Evolutionary conservation across 257 asterid species (phyloP), one percentile per base, ranked within the genome.

Genomic region (Solanum peruvianum): DNA sequence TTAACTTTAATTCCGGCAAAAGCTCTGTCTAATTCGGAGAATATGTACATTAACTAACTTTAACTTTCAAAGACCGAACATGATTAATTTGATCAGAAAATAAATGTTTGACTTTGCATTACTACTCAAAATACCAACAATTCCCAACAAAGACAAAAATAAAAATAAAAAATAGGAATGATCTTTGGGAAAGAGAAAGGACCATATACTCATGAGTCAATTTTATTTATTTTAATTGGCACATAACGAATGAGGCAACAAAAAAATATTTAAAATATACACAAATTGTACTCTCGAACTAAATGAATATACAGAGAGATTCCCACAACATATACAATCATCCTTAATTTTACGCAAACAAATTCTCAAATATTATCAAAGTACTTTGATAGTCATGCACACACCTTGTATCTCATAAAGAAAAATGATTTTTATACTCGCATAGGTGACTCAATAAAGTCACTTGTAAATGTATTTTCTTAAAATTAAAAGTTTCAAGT

Each of bases 1-100:
- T 37, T 69, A 69, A 69, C 23, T 67, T 29, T 29, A 67, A 29
- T 67, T 67, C 0, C 7, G 7, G 0, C 23, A 16, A 52, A 2
- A 0, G 1, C 4, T 0, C 3, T 69, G 6, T 10, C 10, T 31
- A 8, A 69, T 15, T 69, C 2, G 13, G 0, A 49, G 12, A 3
- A 3, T 12, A 67, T 13, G 1, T 0, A 11, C 27, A 7, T 23
- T 10, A 3, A 60, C 69, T 60, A 9, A 23, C 7, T 23, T 60
- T 21, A 23, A 23, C 4, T 60, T 60, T 9, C 62, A 52, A 52
- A 52, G 3, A 52, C 1, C 0, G 62, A 1, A 52, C 23, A 6
- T 52, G 60, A 16, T 52, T 52, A 52, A 16, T 52, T 52, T 16
- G 14, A 9, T 49, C 21, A 49, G 0, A n/a, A 2, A 64, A n/a